Base-by-base conservation (phyloP, 768 basidiomycete species). In the Obba rivulosa region DNA sequence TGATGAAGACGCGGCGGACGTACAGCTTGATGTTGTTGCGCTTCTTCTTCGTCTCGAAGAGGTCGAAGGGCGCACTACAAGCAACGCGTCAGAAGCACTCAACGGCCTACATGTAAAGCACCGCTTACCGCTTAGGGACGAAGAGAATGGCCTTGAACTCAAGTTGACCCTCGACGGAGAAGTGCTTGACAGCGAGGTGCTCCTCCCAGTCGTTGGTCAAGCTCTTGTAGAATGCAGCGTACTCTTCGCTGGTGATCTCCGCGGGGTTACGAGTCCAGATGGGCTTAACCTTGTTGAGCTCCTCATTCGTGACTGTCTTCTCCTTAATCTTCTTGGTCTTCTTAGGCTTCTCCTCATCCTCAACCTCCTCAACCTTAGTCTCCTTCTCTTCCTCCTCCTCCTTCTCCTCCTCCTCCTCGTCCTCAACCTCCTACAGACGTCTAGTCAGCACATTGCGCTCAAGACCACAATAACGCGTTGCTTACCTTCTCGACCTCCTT, bases 11-110 rank as follows among this genome's bases (percentile, higher is more conserved):
- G 49, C 96, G 92, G 77, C 96, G 92, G 60, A 99, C 96, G 67
- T 98, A 99, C 68, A 99, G 93, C 77, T 99, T 99, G 81, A 99
- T 98, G 87, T 98, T 98, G 82, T 97, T 97, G 63, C 95, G 91
- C 83, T 98, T 98, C 89, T 98, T 98, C 87, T 99, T 98, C 52
- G 89, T 90, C 78, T 99, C 96, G 75, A 99, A 99, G 68, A 99
- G 87, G 65, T 99, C 96, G 72, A 98, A 98, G 45, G 96, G 96
- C 38, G 95, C 96, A 52, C 93, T 93, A 45, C 22, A 24, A 2
- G 38, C 18, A 45, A 5, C 16, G 34, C 9, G 49, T 55, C 28
- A 54, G 46, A 41, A 47, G 53, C 13, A 58, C 13, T 31, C 28
- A 13, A 31, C 5, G 13, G 13, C 9, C n/a, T 9, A 17, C 37